Percentiles rank a stretch among this genome's conserved stretches.
These are phyloP conservation scores for Penicillium ucsense DNA, from an alignment of 495 filamentous ascomycete genomes.

Conservation along the genomic window DNA sequence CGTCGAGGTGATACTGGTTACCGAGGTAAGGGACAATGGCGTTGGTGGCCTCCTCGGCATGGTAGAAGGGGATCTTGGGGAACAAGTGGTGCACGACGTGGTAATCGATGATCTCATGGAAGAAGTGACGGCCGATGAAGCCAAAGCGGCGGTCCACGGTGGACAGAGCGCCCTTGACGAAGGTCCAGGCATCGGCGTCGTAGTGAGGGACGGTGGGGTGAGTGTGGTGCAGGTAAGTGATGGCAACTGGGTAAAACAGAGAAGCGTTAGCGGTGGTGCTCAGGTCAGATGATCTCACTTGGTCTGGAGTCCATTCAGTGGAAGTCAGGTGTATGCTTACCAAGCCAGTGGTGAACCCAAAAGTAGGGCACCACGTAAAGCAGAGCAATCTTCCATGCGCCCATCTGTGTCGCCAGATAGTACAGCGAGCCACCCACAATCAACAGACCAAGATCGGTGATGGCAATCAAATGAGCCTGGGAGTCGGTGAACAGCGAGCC, in stretches of 20 bases:
- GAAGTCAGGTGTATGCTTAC: slow-evolving; percentile 16
- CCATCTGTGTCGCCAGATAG: slow-evolving; percentile 34
- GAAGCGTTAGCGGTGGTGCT: too few relatives aligned
- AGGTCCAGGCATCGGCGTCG: slow-evolving; percentile 66
- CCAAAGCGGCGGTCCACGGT: slow-evolving; percentile 87
- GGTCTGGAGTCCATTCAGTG: neutral
- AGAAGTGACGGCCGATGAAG: slow-evolving; percentile 74
- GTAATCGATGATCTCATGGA: slow-evolving; percentile 89
- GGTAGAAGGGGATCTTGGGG: slow-evolving; percentile 79
- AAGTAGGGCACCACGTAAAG: slow-evolving; percentile 47
- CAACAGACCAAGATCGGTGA: slow-evolving; percentile 50
- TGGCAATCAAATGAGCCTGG: slow-evolving; percentile 44
- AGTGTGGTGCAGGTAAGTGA: slow-evolving; percentile 88
- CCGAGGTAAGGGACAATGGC: slow-evolving; percentile 81
- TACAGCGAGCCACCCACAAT: slow-evolving; percentile 36
- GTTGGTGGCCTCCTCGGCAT: slow-evolving; percentile 78
- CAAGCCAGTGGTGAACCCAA: slow-evolving; percentile 55
- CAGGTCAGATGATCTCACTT: neutral
- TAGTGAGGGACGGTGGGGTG: slow-evolving; percentile 83
- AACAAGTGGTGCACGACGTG: slow-evolving; percentile 89
- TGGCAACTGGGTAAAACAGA: slow-evolving; percentile 45
- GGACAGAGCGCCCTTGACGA: slow-evolving; percentile 71
- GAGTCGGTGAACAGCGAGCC: slow-evolving; percentile 52
- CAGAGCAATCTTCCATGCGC: slow-evolving; percentile 39
- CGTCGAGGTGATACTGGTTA: slow-evolving; percentile 52